phyloP scores from a whole-genome alignment of 805 yeast genomes.

The Brettanomyces naardenensis region DNA sequence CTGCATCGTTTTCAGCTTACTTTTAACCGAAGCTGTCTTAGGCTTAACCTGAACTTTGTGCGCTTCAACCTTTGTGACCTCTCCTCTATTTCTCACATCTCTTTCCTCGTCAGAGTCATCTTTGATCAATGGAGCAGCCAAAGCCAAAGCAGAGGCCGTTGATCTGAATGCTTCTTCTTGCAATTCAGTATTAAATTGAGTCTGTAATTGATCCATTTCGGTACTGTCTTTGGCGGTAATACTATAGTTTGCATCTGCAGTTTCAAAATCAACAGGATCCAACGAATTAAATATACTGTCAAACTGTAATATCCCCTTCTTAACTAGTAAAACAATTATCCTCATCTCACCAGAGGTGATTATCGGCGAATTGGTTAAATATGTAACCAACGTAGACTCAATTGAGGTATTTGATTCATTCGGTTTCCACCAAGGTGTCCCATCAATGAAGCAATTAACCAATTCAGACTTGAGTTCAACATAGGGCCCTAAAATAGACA shows the following conservation, averaged over 20 bases:
- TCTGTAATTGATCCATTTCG: slow-evolving; percentile 36
- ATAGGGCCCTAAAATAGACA: slow-evolving; percentile 43
- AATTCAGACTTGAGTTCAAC: slow-evolving; percentile 38
- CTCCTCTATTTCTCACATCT: neutral
- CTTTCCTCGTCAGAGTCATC: slow-evolving; percentile 41
- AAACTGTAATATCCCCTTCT: slow-evolving; percentile 58
- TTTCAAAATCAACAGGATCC: slow-evolving; percentile 33
- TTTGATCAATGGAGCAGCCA: slow-evolving; percentile 76
- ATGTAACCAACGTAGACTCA: neutral
- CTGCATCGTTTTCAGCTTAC: slow-evolving; percentile 15
- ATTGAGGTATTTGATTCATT: slow-evolving; percentile 7
- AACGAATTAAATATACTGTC: slow-evolving; percentile 51
- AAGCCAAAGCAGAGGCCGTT: slow-evolving; percentile 69
- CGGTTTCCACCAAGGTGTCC: slow-evolving; percentile 55
- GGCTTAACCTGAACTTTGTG: neutral
- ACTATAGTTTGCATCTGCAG: slow-evolving; percentile 11
- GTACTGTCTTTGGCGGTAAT: slow-evolving; percentile 8
- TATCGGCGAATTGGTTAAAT: neutral
- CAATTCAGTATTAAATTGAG: slow-evolving; percentile 35
- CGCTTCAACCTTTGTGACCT: neutral
- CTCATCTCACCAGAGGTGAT: neutral
- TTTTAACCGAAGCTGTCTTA: slow-evolving; percentile 6
- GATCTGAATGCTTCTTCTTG: slow-evolving; percentile 54
- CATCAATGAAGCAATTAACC: slow-evolving; percentile 40
- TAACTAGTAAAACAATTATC: slow-evolving; percentile 46